phyloP scores from a whole-genome alignment of 1,284 basidiomycete genomes.

The Apiotrichum porosum region DNA sequence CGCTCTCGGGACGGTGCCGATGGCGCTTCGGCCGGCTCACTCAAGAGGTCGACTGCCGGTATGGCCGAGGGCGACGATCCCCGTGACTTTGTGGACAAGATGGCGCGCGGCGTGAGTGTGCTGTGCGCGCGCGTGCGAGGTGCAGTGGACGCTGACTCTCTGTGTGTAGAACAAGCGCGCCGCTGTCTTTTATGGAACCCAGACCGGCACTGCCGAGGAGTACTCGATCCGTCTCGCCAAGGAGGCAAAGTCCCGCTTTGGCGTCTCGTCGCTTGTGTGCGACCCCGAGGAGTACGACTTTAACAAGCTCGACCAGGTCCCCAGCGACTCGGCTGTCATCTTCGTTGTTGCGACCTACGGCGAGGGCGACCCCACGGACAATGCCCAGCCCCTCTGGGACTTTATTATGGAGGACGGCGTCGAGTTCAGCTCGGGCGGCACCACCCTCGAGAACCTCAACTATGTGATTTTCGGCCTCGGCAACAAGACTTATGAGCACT shows the following conservation, averaged over 20 bases:
- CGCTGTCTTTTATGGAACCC: slow-evolving; percentile 92
- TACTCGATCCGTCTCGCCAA: slow-evolving; percentile 89
- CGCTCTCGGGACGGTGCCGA: slow-evolving; percentile 2
- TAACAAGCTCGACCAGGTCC: slow-evolving; percentile 85
- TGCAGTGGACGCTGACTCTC: too few species aligned
- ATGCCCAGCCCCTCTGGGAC: slow-evolving; percentile 91
- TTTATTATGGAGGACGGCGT: slow-evolving; percentile 81
- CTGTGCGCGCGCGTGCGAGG: too few species aligned
- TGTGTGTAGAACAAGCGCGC: slow-evolving; percentile 91
- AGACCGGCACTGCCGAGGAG: slow-evolving; percentile 94
- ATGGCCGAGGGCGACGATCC: slow-evolving; percentile 57
- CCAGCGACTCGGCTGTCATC: slow-evolving; percentile 70
- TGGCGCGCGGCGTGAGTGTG: slow-evolving; percentile 79
- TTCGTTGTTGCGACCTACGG: slow-evolving; percentile 98
- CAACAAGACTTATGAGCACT: slow-evolving; percentile 94
- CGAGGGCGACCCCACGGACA: slow-evolving; percentile 98
- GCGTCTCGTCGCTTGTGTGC: slow-evolving; percentile 85
- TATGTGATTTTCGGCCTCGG: slow-evolving; percentile 94
- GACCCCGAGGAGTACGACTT: slow-evolving; percentile 98
- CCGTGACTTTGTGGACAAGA: slow-evolving; percentile 81
- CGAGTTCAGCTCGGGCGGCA: slow-evolving; percentile 65
- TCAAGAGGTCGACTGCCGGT: background rate
- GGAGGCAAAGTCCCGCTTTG: slow-evolving; percentile 90
- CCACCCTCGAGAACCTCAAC: slow-evolving; percentile 77
- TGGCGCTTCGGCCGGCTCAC: background rate